These are phyloP conservation scores for Candida chilensis DNA, from an alignment of 805 yeast genomes.

Conservation along the genomic window DNA sequence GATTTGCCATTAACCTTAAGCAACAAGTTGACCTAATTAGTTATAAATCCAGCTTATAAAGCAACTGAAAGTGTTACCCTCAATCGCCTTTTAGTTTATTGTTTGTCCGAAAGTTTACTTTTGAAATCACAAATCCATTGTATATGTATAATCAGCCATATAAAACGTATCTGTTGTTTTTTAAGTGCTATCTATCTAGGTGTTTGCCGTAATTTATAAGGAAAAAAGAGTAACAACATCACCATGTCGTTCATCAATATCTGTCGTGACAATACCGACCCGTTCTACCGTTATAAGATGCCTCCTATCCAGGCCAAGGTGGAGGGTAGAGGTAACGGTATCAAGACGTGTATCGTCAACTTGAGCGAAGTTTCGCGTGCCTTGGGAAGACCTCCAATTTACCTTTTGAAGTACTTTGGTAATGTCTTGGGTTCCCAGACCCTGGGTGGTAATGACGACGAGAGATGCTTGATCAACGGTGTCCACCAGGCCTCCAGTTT, in stretches of 20 bases:
- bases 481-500: slow-evolving; percentile 83
- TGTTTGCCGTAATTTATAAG: too few species aligned
- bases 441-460: slow-evolving; percentile 65
- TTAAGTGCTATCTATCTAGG: too few species aligned
- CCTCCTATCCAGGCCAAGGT: slow-evolving; percentile 95
- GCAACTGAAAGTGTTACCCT: background rate
- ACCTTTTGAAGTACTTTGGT: slow-evolving; percentile 91
- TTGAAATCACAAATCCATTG: slow-evolving; percentile 1
- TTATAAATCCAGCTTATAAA: too few species aligned
- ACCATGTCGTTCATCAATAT: slow-evolving; percentile 84
- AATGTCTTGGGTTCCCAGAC: slow-evolving; percentile 97
- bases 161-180: too few species aligned
- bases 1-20: too few species aligned
- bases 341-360: slow-evolving; percentile 89
- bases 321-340: slow-evolving; percentile 99
- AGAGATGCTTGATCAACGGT: slow-evolving; percentile 90
- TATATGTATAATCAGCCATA: slow-evolving; percentile 1
- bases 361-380: slow-evolving; percentile 92
- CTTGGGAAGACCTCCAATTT: slow-evolving; percentile 84
- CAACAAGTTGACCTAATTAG: too few species aligned
- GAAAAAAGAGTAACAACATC: slow-evolving; percentile 3
- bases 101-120: background rate
- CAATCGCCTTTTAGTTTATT: background rate
- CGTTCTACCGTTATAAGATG: slow-evolving; percentile 99
- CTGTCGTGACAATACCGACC: slow-evolving; percentile 95